Evolutionary conservation across 1,284 basidiomycete species (phyloP), one percentile per base, ranked within the genome.

Genomic region (Rhodotorula sp.): DNA sequence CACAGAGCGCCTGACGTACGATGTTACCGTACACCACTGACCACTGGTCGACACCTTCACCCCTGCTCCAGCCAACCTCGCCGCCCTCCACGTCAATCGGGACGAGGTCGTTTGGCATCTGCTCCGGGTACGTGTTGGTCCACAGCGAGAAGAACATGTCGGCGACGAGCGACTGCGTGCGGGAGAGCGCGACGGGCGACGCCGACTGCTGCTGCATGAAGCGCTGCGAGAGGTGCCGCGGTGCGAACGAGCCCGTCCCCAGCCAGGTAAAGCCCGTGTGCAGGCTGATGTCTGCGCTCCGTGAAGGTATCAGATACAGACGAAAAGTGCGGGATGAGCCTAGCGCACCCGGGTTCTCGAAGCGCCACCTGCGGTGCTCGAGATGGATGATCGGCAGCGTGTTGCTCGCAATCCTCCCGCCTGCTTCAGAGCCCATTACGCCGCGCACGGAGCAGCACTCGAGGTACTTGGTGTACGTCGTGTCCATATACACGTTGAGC

Each of bases 61-160:
- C 60, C 13, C 69, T 67, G 25, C 68, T 72, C 71, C 68, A 70
- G 22, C 68, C 68, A 0, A 72, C 70, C 37, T 75, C 68, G 7
- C 63, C 73, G 37, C 71, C 75, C 29, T 76, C 75, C 25, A 76
- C 69, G 32, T 76, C 71, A 17, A 76, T 73, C 15, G 68, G 68
- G 0, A 72, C 66, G 9, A 76, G 56, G 37, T 69, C 57, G 53
- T 67, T 74, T 25, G 70, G 64, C 67, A 70, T 69, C 66, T 73
- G 69, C 36, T 76, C 71, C 1, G 77, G 76, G 50, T 75, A 73
- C 27, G 74, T 63, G 57, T 79, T 79, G 39, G 73, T 66, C 77
- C 77, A 79, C 12, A 77, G 37, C 25, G 70, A 69, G 63, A 77
- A 78, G 61, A 63, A 76, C 57, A 74, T 73, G 59, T 75, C 73